A percentile compares a stretch with the other conserved stretches of the same genome.
These are phyloP conservation scores for Funneliformis caledonium DNA, from an alignment of 371 early-diverging fungal genomes.

Conservation along the genomic window DNA sequence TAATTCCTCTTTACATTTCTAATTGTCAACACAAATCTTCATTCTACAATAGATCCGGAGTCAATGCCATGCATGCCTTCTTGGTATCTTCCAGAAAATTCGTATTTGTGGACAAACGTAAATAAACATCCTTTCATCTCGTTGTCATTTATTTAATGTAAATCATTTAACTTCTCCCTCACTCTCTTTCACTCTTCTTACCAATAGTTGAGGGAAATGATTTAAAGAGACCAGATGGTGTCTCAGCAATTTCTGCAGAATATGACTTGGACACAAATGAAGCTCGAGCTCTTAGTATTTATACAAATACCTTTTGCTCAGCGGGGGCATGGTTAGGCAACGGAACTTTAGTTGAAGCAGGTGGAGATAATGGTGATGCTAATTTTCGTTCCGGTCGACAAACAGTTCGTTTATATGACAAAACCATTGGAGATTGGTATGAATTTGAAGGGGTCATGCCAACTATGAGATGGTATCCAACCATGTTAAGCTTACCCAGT, in stretches of 20 bases:
- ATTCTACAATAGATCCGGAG: not conserved
- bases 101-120: slow-evolving; percentile 33
- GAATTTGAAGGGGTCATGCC: not conserved
- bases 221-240: not conserved
- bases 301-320: slow-evolving; percentile 69
- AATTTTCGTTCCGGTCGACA: slow-evolving; percentile 10
- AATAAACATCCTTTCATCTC: not conserved
- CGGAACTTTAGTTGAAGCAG: slow-evolving; percentile 63
- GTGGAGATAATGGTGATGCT: slow-evolving; percentile 55
- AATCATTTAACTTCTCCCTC: not conserved
- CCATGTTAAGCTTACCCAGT: slow-evolving; percentile 26
- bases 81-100: not conserved
- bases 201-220: not conserved
- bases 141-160: not conserved
- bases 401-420: not conserved
- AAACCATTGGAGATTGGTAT: not conserved
- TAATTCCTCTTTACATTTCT: too few species aligned
- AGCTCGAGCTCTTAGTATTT: slow-evolving; percentile 53
- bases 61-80: slow-evolving; percentile 18
- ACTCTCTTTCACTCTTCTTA: not conserved
- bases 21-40: not conserved
- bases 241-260: slow-evolving; percentile 43
- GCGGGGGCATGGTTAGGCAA: slow-evolving; percentile 63
- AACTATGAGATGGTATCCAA: slow-evolving; percentile 69
- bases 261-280: slow-evolving; percentile 57